Percentiles rank a stretch among this genome's conserved stretches.
Evolutionary conservation across 805 yeast genomes (phyloP).

Genomic region (Candida boleticola): DNA sequence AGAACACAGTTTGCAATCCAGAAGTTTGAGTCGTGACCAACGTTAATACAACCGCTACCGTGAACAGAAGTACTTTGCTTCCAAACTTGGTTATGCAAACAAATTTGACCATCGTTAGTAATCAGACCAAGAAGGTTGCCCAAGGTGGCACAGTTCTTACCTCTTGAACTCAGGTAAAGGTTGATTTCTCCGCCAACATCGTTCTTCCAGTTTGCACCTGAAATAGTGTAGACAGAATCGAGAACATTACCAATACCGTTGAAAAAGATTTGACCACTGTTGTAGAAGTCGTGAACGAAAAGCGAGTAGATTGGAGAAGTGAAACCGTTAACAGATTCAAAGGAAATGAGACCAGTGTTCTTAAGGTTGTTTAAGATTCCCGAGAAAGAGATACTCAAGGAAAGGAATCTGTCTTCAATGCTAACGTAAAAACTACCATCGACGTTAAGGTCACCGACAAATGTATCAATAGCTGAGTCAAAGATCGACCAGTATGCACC

Average conservation of each 20-base stretch:
- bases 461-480: conserved; percentile 17
- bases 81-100: conserved; percentile 22
- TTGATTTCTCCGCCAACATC: conserved; percentile 15
- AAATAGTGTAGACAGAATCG: conserved; percentile 12
- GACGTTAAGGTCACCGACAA: conserved; percentile 20
- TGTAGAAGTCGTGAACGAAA: conserved; percentile 15
- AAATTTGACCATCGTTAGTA: conserved; percentile 25
- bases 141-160: conserved; percentile 12
- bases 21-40: conserved; percentile 16
- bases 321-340: conserved; percentile 18
- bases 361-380: conserved; percentile 11
- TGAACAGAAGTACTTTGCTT: conserved; percentile 18
- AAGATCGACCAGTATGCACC: conserved; percentile 27
- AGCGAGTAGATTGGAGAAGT: conserved; percentile 18
- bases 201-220: conserved; percentile 15
- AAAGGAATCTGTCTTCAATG: conserved; percentile 12
- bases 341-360: conserved; percentile 21
- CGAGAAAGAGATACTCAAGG: conserved; percentile 15
- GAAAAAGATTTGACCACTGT: conserved; percentile 23
- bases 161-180: conserved; percentile 12
- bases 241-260: conserved; percentile 19
- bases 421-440: conserved; percentile 24
- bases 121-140: conserved; percentile 16
- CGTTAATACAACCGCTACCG: conserved; percentile 26
- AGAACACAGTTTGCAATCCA: conserved; percentile 14